Base-by-base conservation (phyloP, 1,139 yeast species). In the Yamadazyma epiphylla region DNA sequence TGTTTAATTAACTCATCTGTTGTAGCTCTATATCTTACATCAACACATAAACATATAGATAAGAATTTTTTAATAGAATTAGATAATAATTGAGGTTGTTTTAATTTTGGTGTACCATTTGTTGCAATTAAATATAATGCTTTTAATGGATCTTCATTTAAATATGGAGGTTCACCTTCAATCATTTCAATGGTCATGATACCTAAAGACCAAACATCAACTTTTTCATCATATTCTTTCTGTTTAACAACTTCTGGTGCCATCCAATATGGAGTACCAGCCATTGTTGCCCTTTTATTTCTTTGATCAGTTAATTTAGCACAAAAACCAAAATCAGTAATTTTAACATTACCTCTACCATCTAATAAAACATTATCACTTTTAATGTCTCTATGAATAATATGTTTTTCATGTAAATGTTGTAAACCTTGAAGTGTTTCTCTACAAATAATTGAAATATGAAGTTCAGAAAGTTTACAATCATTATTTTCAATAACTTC, bases 191-290 rank as follows among this genome's bases (percentile, higher is more conserved):
- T 91, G 2, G 96, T 85, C 97, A 91, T 94, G 45, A 91, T 91
- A 42, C 98, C 98, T 40, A 91, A 65, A 3, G 96, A 87, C 98
- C 98, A 91, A 23, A 94, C 94, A 58, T 91, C 98, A 14, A 91
- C 96, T 57, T 91, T 91, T 45, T 86, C 96, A 47, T 89, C 98
- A 50, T 91, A 91, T 50, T 88, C 96, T 58, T 88, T 87, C 49
- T 89, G 96, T 58, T 88, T 86, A 31, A 91, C 96, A 29, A 91
- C 97, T 60, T 91, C 98, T 3, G 98, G 98, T 0, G 98, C 98
- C 98, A 91, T 91, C 98, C 98, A 91, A 57, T 91, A 91, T 9
- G 98, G 98, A 0, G 98, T 91, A 23, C 98, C 98, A 4, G 89
- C 98, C 96, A 91, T 88, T 0, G 98, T 91, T 7, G 96, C 96